These are phyloP conservation scores for Dactylonectria macrodidyma DNA, from an alignment of 2,329 filamentous ascomycete genomes.

Conservation along the genomic window DNA sequence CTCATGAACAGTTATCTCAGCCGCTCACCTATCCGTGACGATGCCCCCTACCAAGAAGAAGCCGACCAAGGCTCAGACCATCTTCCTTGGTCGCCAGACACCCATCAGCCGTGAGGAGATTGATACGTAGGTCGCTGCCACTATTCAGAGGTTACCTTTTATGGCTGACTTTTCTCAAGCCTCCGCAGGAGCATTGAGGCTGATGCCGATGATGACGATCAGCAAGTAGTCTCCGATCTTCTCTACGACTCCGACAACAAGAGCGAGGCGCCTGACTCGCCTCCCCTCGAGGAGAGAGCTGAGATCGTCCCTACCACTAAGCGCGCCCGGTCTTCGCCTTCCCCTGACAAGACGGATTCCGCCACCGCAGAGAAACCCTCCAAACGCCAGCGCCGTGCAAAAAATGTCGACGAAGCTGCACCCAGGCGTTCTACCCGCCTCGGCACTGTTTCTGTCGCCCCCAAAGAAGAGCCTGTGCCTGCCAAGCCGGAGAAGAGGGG, in stretches of 20 bases:
- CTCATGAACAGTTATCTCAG: no score
- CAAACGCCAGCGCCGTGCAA: conserved; percentile 32
- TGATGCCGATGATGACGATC: conserved; percentile 29
- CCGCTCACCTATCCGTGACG: background rate
- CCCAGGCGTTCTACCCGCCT: conserved; percentile 38
- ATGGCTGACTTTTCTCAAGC: conserved; percentile 24
- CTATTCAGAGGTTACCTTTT: no score
- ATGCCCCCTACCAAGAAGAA: conserved; percentile 35
- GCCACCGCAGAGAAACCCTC: background rate
- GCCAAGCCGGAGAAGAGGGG: conserved; percentile 1
- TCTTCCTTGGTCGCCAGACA: conserved; percentile 44
- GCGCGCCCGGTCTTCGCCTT: conserved; percentile 12
- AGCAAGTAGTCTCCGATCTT: conserved; percentile 29
- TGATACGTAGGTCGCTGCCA: conserved; percentile 24
- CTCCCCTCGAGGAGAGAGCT: background rate
- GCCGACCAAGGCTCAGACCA: conserved; percentile 25
- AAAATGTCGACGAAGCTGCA: background rate
- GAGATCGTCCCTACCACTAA: conserved; percentile 5
- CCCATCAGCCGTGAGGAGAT: conserved; percentile 29
- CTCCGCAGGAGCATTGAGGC: conserved; percentile 32
- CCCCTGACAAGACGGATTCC: background rate
- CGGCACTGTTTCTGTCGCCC: background rate
- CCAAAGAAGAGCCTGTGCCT: conserved; percentile 12
- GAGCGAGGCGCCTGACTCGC: conserved; percentile 18
- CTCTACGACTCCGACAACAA: conserved; percentile 14